Evolutionary conservation across 495 filamentous ascomycete species (phyloP), one percentile per base, ranked within the genome.

Genomic region (Staphylotrichum tortipilum): DNA sequence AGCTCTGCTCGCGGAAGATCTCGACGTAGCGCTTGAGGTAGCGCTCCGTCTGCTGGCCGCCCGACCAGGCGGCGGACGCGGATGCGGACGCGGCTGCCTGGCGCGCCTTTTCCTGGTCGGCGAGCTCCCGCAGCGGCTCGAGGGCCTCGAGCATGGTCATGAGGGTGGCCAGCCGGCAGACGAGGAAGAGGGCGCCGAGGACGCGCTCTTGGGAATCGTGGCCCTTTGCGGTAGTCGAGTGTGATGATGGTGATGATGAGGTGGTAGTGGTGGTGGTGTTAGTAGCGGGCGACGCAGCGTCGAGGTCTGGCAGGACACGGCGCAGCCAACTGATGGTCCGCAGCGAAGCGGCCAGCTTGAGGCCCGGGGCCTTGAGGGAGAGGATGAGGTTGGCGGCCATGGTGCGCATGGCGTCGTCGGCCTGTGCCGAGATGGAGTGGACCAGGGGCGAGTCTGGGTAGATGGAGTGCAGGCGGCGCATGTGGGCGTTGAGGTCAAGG

Each of bases 1-100:
- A 99, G 59, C 87, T 92, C 67, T 99, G 94, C 68, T 99, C 94
- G 44, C 94, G 85, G 68, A 96, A 97, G 24, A 97, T 94, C 65
- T 99, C 94, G 57, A 99, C 84, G 69, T 94, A 99, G 44, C 88
- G 74, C 64, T 99, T 99, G 31, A 99, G 70, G 56, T 89, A 99
- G 21, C 88, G 78, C 60, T 96, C 94, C 2, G 90, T 95, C 60
- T 98, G 92, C 59, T 94, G 88, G 0, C 91, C 92, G 6, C 78
- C 80, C 0, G 82, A 78, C 83, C 84, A 86, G 6, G 72, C 67
- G 17, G 28, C 54, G 54, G 22, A 61, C 63, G 24, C 57, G 52
- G 19, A 5, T 22, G 35, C 35, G 9, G 15, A 15, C 22, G 24
- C 26, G 26, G 63, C 58, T 42, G 60, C 64, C 41, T 73, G 67